Conservation (phyloP, 176 grass and related monocot species). For the Triticum aestivum region IWGSC_CS_RefSeq_v2.1 NC_057804.1:100538599-100539098, state of each 20-base stretch:
- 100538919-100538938: not conserved
- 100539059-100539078: not conserved
- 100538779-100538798: not conserved
- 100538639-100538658: conserved; percentile 78
- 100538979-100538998: not conserved
- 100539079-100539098: conserved; percentile 6
- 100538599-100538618: conserved; percentile 70
- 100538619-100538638: conserved; percentile 73
- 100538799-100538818: no score
- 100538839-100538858: no score
- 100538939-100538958: not conserved
- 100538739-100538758: not conserved
- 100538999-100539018: not conserved
- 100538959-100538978: not conserved
- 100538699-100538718: conserved; percentile 90
- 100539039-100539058: not conserved
- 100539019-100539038: no score
- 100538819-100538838: no score
- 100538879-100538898: no score
- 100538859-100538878: no score
- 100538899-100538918: not conserved
- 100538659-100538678: conserved; percentile 72
- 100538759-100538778: not conserved
- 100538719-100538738: conserved; percentile 49
- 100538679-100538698: conserved; percentile 87